Evolutionary conservation across 1,139 yeast species (phyloP), one percentile per base, ranked within the genome.

Genomic region (Scheffersomyces segobiensis): DNA sequence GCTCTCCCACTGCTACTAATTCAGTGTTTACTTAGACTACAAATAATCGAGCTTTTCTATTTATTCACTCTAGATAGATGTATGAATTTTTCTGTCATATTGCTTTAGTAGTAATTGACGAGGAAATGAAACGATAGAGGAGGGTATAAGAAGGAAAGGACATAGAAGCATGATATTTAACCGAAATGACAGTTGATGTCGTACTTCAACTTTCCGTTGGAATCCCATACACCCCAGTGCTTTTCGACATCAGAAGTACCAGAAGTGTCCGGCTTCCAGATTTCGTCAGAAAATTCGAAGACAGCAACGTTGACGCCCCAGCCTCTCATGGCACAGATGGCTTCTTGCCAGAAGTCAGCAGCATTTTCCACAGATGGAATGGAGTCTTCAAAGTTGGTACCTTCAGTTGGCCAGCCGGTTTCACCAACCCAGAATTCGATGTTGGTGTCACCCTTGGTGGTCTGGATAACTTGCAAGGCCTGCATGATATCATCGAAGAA

Each of bases 401-500:
- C 99, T 14, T 82, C 87, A 52, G 97, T 86, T 72, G 98, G 97
- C 97, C 98, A 93, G 67, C 98, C 99, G 65, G 98, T 95, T 83
- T 95, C 98, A 73, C 98, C 98, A 70, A 93, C 95, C 93, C 95
- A 93, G 82, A 93, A 92, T 60, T 85, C 83, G 67, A 93, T 83
- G 75, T 91, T 93, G 61, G 93, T 88, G 59, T 89, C 78, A 62
- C 97, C 97, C 83, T 93, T 93, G 65, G 86, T 77, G 66, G 92
- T 80, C 82, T 93, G 97, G 71, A 93, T 86, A 61, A 83, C 82
- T 81, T 91, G 96, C 75, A 93, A 81, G 63, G 97, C 97, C 82
- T 93, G 97, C 97, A 91, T 91, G 76, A 93, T 91, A 76, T 93
- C 98, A 73, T 93, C 97, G 66, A 92, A 86, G 88, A 93, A 93